These are phyloP conservation scores for Fusarium dimerum DNA, from an alignment of 2,329 filamentous ascomycete genomes.

Conservation along the genomic window DNA sequence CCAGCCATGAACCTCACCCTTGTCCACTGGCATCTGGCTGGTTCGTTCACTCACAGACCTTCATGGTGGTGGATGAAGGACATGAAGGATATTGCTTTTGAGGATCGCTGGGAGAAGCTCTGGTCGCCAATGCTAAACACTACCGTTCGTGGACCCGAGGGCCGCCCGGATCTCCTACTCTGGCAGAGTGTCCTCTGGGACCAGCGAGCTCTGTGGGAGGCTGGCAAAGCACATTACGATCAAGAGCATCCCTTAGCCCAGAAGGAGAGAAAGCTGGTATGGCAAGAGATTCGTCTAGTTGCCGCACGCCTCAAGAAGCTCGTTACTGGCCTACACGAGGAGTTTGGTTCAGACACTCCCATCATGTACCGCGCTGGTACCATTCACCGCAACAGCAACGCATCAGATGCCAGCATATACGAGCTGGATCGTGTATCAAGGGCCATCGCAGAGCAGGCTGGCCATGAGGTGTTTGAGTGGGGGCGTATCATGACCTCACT, in stretches of 20 bases:
- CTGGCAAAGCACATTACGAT: constrained; percentile 19
- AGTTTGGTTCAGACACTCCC: constrained; percentile 10
- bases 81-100: constrained; percentile 18
- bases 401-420: constrained; percentile 15
- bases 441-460: constrained; percentile 18
- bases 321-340: constrained; percentile 6
- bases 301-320: constrained; percentile 16
- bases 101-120: constrained; percentile 20
- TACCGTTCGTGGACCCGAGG: constrained; percentile 14
- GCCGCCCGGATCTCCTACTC: constrained; percentile 17
- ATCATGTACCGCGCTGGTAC: constrained; percentile 20
- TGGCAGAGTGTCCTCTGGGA: constrained; percentile 25
- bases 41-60: constrained; percentile 15
- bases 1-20: constrained; percentile 21
- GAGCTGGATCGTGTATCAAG: constrained; percentile 18
- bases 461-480: constrained; percentile 22
- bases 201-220: constrained; percentile 22
- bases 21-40: constrained; percentile 20
- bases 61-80: constrained; percentile 27
- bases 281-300: constrained; percentile 20
- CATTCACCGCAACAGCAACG: constrained; percentile 16
- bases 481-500: constrained; percentile 16
- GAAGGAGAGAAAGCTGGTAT: constrained; percentile 16
- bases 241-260: constrained; percentile 18
- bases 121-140: constrained; percentile 16